phyloP scores from a whole-genome alignment of 2,329 filamentous ascomycete species.

The Arthrobotrys musiformis region DNA sequence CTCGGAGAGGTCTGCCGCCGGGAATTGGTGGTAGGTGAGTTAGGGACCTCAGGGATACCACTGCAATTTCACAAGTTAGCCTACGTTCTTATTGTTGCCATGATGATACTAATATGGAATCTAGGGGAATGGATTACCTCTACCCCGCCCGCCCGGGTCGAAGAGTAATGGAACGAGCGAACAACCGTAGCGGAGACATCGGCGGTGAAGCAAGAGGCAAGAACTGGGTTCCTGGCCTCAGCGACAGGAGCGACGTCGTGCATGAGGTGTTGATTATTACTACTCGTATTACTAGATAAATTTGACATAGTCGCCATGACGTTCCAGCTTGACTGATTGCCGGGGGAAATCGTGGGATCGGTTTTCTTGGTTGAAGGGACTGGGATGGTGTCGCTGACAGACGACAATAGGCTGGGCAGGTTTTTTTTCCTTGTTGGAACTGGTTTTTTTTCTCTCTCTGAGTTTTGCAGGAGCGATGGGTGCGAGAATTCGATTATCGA shows the following conservation, averaged over 20 bases:
- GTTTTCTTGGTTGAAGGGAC: conserved; percentile 38
- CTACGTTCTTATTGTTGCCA: conserved; percentile 28
- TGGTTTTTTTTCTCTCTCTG: background rate
- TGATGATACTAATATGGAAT: conserved; percentile 56
- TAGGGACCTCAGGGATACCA: conserved; percentile 73
- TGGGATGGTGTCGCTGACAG: conserved; percentile 48
- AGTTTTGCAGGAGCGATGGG: background rate
- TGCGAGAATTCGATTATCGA: background rate
- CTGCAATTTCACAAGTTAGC: conserved; percentile 70
- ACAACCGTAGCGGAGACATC: conserved; percentile 75
- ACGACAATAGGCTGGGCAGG: conserved; percentile 31
- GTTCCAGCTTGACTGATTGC: conserved; percentile 54
- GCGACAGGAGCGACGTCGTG: conserved; percentile 69
- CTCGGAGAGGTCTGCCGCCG: conserved; percentile 64
- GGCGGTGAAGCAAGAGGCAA: conserved; percentile 91
- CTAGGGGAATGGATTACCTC: conserved; percentile 63
- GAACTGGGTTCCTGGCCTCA: conserved; percentile 74
- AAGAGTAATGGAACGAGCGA: conserved; percentile 92
- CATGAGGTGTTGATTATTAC: conserved; percentile 72
- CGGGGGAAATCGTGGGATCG: conserved; percentile 50
- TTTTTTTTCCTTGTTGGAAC: background rate
- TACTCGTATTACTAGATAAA: conserved; percentile 75
- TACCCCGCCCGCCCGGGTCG: conserved; percentile 80
- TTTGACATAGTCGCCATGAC: conserved; percentile 70
- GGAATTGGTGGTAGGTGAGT: conserved; percentile 62